A percentile compares a stretch with the other conserved stretches of the same genome.
Evolutionary conservation across 768 basidiomycete species (phyloP).

Genomic region (Macrolepiota dolichaula): DNA sequence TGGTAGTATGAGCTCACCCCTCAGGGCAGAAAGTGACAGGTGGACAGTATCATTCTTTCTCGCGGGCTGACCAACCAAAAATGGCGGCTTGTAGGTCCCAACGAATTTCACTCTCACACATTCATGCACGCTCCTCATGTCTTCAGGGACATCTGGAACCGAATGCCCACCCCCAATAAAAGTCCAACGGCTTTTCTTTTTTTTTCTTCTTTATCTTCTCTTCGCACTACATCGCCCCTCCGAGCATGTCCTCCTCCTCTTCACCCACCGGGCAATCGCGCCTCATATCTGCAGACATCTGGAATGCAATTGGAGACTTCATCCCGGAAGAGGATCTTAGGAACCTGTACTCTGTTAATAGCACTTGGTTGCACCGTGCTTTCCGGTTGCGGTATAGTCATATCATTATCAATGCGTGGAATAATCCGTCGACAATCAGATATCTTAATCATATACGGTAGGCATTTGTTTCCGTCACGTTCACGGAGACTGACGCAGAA

Average conservation of each 20-base stretch:
- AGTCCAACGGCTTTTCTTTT: background rate
- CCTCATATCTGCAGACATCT: conserved; percentile 30
- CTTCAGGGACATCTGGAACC: background rate
- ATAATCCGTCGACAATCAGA: conserved; percentile 7
- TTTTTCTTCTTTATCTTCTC: background rate
- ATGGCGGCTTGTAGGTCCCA: background rate
- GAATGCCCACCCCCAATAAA: conserved; percentile 8
- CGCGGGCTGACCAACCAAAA: background rate
- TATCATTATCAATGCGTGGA: conserved; percentile 23
- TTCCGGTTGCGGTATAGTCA: conserved; percentile 26
- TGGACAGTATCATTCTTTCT: background rate
- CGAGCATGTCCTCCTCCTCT: background rate
- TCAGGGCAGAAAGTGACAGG: background rate
- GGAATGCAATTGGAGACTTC: conserved; percentile 27
- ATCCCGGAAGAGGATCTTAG: conserved; percentile 24
- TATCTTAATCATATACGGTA: background rate
- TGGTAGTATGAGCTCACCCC: background rate
- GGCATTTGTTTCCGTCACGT: background rate
- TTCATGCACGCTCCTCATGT: background rate
- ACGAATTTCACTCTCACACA: background rate
- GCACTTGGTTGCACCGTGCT: conserved; percentile 27
- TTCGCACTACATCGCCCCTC: background rate
- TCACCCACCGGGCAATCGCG: background rate
- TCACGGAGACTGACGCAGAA: background rate
- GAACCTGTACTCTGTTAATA: conserved; percentile 25